Base-by-base conservation (phyloP, 495 filamentous ascomycete species). In the Chaetomium fimeti region DNA sequence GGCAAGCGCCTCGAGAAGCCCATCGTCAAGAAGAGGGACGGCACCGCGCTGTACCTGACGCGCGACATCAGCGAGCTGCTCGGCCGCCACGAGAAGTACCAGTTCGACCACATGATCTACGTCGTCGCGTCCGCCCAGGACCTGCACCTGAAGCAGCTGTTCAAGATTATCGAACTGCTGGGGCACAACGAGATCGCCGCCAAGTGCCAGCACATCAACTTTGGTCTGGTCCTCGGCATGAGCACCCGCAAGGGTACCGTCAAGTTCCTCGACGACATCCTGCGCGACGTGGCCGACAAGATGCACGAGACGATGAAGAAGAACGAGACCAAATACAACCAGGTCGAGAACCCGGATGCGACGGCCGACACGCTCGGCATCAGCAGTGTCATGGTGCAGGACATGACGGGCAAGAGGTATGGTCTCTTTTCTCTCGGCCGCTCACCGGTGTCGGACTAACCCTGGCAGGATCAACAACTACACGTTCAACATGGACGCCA, bases 21-120 rank as follows among this genome's bases (percentile, higher is more conserved):
- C 2, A 77, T 88, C 29, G 76, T 88, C 60, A 76, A 82, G 67
- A 86, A 87, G 74, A 80, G 78, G 64, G 84, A 88, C 60, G 86
- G 85, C 52, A 87, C 85, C 7, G 84, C 84, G 15, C 76, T 87
- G 32, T 89, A 89, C 65, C 79, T 88, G 42, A 88, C 85, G 38
- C 84, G 87, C 57, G 86, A 89, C 73, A 85, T 89, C 56, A 83
- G 82, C 60, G 85, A 87, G 66, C 83, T 87, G 16, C 74, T 88
- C 38, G 76, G 79, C 45, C 82, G 86, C 24, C 69, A 84, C 66
- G 78, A 85, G 16, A 84, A 87, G 71, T 87, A 87, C 72, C 65
- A 83, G n/a, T 88, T 87, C 61, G 86, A 89, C 72, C 78, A 86
- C 63, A 88, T 89, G 86, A 87, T 88, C 49, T 88, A 88, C 63